Evolutionary conservation across 805 yeast species (phyloP), one percentile per base, ranked within the genome.

Genomic region (Wilhelminamyces savonicus): DNA sequence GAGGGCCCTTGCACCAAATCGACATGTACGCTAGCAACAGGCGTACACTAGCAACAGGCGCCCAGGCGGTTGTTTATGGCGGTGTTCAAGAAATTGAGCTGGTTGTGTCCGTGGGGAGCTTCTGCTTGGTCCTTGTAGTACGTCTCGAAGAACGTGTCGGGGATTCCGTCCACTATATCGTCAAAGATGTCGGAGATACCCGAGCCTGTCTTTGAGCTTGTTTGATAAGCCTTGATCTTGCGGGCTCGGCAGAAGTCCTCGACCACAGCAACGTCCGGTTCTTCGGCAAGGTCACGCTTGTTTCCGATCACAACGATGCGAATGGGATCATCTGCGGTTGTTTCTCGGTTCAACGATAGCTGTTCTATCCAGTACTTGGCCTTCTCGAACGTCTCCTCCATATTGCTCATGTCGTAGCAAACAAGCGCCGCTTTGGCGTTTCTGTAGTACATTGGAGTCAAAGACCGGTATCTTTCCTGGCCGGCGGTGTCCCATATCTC

Each of bases 401-500:
- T 39, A 27, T 45, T 80, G 2, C 82, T 76, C 29, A 88, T 53
- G 50, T 92, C 97, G 51, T 82, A 90, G 14, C 94, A 94, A 0
- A 92, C 82, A 15, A 92, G 66, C 0, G 97, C 97, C 15, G 50
- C 52, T 31, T 48, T 51, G 34, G 69, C 67, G 36, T 62, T 62
- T 20, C 71, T 42, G 40, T 64, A 64, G 40, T 64, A 64, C 69
- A 64, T 64, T 3, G 71, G 71, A 2, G 71, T 64, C 21, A 64
- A 50, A 17, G 63, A 55, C 30, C 60, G 56, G 43, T 63, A 63
- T n/a, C 70, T 44, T 34, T 63, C 70, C 43, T 63, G 98, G 16
- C 98, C 98, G 0, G 98, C 98, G 10, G 98, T 90, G 52, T 90
- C 98, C 95, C 92, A 80, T 30, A 80, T 77, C 46, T 80, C 86